phyloP scores from a whole-genome alignment of 164 flowering plant species.

The Annona cherimola region DNA sequence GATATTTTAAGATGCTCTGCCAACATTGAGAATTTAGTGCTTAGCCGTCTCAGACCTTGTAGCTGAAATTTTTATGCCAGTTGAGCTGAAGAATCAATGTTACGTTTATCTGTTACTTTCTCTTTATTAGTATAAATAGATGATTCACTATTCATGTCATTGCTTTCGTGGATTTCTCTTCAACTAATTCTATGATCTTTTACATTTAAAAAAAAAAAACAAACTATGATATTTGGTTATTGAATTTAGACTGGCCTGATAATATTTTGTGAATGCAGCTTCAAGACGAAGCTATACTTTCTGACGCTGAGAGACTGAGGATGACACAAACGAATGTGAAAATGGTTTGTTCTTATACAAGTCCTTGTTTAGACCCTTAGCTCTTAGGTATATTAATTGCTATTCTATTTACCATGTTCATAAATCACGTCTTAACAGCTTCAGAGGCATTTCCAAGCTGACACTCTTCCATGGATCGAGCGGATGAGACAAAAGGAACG shows the following conservation, averaged over 20 bases:
- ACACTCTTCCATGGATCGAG: constrained; percentile 81
- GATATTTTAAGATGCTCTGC: too few species aligned
- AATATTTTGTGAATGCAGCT: constrained; percentile 45
- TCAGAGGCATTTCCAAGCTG: constrained; percentile 94
- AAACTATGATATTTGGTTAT: too few species aligned
- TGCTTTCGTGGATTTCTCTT: background rate
- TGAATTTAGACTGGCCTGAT: background rate
- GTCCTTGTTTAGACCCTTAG: background rate
- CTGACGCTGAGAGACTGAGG: constrained; percentile 83
- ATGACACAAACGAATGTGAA: constrained; percentile 89
- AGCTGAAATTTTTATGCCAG: too few species aligned
- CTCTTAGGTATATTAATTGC: constrained; percentile 1
- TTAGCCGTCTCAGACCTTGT: too few species aligned
- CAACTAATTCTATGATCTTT: background rate
- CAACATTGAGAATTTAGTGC: too few species aligned
- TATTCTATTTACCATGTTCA: background rate
- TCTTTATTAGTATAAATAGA: too few species aligned
- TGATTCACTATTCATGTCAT: background rate
- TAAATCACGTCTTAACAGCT: constrained; percentile 43
- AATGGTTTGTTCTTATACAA: constrained; percentile 37
- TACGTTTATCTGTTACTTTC: background rate
- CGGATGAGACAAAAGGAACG: constrained; percentile 89
- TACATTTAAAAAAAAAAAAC: background rate
- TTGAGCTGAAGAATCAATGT: too few species aligned
- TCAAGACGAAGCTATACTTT: constrained; percentile 89